Conservation (phyloP, 176 grass and related monocot species). For the Urochloa ruziziensis region DNA sequence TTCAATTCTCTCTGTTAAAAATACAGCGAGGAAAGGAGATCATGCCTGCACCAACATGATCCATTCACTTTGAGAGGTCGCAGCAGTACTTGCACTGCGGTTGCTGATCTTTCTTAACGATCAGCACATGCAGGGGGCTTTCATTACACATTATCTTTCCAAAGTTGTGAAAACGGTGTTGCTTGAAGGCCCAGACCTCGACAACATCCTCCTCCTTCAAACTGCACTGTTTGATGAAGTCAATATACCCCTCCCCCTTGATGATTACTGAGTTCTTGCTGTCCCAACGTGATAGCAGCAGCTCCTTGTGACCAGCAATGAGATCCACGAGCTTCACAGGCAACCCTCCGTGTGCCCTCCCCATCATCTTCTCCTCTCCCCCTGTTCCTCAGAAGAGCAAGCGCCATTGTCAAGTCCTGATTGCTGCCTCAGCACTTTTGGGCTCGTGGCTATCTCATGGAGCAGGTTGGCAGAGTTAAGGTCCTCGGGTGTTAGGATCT, state of each 20-base stretch:
- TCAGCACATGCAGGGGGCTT: slow-evolving; percentile 38
- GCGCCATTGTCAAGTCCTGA: background rate
- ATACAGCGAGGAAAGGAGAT: background rate
- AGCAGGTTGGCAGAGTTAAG: background rate
- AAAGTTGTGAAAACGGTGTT: background rate
- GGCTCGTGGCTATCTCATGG: background rate
- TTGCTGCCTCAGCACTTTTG: no score
- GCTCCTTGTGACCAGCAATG: background rate
- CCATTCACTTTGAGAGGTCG: background rate
- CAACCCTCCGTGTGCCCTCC: background rate
- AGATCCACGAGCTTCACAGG: background rate
- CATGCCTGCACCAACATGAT: background rate
- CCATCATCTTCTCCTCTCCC: background rate
- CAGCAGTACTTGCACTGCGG: background rate
- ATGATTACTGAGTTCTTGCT: background rate
- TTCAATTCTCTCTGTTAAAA: background rate
- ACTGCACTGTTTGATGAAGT: background rate
- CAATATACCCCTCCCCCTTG: background rate
- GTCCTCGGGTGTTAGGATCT: background rate
- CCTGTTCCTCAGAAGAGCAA: background rate
- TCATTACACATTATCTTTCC: slow-evolving; percentile 21
- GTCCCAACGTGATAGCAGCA: background rate
- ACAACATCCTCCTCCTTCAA: background rate
- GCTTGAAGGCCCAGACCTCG: slow-evolving; percentile 2
- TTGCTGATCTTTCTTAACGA: background rate